These are phyloP conservation scores for Daldinia concentrica DNA, from an alignment of 495 filamentous ascomycete species.

Conservation along the genomic window DNA sequence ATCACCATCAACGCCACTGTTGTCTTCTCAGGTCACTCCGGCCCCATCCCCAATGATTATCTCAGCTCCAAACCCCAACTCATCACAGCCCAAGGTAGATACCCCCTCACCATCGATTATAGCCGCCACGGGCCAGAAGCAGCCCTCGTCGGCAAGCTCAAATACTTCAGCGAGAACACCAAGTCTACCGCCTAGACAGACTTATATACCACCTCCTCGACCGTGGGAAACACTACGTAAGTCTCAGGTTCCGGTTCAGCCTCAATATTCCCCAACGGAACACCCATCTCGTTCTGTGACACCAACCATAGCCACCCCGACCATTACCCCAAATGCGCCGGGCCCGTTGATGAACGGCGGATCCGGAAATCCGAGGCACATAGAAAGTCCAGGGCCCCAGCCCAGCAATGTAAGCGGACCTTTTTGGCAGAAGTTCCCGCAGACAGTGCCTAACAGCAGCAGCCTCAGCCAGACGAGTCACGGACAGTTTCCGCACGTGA, in stretches of 20 bases:
- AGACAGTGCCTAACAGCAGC: conserved; percentile 47
- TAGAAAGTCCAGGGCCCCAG: conserved; percentile 37
- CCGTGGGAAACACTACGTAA: conserved; percentile 47
- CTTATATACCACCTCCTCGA: conserved; percentile 43
- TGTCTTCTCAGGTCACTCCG: conserved; percentile 2
- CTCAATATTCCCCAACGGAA: conserved; percentile 7
- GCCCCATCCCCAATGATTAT: conserved; percentile 6
- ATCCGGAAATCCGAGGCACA: conserved; percentile 27
- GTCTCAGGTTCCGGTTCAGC: conserved; percentile 25
- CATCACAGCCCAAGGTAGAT: neutral
- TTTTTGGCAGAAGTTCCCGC: conserved; percentile 41
- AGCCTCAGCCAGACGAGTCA: conserved; percentile 36
- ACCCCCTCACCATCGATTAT: neutral
- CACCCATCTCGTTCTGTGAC: conserved; percentile 6
- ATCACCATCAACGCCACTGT: conserved; percentile 1
- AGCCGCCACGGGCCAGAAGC: conserved; percentile 8
- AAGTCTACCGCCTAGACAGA: conserved; percentile 27
- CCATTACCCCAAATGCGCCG: conserved; percentile 3
- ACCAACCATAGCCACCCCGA: neutral
- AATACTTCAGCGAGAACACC: conserved; percentile 10
- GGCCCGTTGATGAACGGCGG: conserved; percentile 5
- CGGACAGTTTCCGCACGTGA: conserved; percentile 26
- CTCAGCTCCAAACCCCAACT: conserved; percentile 11
- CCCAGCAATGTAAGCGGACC: conserved; percentile 49
- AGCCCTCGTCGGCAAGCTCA: conserved; percentile 3